These are phyloP conservation scores for Coelastrella sp. DNA, from an alignment of 139 green algal species.

Conservation along the genomic window DNA sequence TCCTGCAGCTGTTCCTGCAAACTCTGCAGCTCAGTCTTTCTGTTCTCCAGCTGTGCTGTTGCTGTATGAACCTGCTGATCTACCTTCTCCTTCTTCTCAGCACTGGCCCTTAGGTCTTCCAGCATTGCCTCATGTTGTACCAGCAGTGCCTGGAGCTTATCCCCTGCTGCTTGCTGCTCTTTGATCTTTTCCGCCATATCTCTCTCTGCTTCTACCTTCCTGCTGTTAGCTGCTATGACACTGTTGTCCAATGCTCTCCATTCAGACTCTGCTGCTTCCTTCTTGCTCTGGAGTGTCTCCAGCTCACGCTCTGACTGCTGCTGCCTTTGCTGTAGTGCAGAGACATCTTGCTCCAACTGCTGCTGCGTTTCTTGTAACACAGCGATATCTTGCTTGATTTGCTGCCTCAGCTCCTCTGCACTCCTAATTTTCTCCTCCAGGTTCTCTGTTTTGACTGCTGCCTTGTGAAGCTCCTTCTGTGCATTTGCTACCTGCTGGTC, in stretches of 20 bases:
- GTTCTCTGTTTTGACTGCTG: too few relatives aligned
- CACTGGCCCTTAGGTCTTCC: not conserved
- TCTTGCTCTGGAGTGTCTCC: not conserved
- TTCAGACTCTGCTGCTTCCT: not conserved
- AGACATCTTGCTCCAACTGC: not conserved
- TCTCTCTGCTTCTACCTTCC: not conserved
- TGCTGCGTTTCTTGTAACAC: not conserved
- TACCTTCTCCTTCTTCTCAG: not conserved
- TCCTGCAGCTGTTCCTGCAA: slow-evolving; percentile 27
- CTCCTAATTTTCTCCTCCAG: not conserved
- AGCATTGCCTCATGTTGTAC: not conserved
- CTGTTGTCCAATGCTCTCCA: not conserved
- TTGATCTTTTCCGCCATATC: not conserved
- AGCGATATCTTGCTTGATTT: not conserved
- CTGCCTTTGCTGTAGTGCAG: not conserved
- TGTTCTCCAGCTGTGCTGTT: not conserved
- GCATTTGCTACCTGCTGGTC: slow-evolving; percentile 5
- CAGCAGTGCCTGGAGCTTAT: slow-evolving; percentile 15
- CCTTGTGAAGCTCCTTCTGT: not conserved
- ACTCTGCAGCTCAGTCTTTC: not conserved
- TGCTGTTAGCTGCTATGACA: not conserved
- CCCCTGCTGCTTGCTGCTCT: not conserved
- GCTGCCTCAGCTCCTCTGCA: not conserved
- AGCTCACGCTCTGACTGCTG: slow-evolving; percentile 8
- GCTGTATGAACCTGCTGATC: not conserved